phyloP scores from a whole-genome alignment of 139 green algal species.

The Tetradesmus lagerheimii region DNA sequence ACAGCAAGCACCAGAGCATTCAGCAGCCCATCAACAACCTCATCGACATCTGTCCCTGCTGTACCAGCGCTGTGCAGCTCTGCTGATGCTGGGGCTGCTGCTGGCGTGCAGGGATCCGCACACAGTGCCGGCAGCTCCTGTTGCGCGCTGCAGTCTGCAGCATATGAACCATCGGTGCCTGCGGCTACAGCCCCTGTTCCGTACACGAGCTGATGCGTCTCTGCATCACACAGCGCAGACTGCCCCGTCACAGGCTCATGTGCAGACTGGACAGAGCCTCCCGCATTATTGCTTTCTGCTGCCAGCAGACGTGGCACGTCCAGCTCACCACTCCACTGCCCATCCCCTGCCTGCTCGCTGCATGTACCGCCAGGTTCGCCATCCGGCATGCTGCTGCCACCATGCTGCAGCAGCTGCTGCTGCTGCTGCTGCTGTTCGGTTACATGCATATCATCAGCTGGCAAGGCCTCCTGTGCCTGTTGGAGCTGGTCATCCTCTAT shows the following conservation, averaged over 20 bases:
- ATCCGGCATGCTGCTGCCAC: neutral
- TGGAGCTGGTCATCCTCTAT: neutral
- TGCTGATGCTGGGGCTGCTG: neutral
- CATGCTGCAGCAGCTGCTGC: neutral
- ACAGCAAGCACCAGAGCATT: neutral
- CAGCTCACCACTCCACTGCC: too few species aligned
- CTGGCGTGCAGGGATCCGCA: neutral
- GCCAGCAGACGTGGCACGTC: too few species aligned
- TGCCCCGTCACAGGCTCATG: too few species aligned
- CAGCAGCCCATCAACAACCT: neutral
- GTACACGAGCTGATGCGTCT: neutral
- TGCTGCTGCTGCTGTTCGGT: conserved; percentile 1
- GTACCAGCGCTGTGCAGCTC: too few species aligned
- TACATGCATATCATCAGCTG: neutral
- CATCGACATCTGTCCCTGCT: neutral
- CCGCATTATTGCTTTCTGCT: too few species aligned
- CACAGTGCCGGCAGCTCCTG: neutral
- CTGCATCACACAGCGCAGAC: too few species aligned
- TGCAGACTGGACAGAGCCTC: too few species aligned
- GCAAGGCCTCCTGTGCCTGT: neutral
- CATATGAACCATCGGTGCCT: neutral
- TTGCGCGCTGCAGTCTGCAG: neutral
- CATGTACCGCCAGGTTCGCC: neutral
- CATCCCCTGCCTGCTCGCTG: neutral
- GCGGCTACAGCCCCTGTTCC: neutral